A percentile compares a stretch with the other conserved stretches of the same genome.
These are phyloP conservation scores for Cyberlindnera suaveolens DNA, from an alignment of 805 yeast species.

Conservation along the genomic window DNA sequence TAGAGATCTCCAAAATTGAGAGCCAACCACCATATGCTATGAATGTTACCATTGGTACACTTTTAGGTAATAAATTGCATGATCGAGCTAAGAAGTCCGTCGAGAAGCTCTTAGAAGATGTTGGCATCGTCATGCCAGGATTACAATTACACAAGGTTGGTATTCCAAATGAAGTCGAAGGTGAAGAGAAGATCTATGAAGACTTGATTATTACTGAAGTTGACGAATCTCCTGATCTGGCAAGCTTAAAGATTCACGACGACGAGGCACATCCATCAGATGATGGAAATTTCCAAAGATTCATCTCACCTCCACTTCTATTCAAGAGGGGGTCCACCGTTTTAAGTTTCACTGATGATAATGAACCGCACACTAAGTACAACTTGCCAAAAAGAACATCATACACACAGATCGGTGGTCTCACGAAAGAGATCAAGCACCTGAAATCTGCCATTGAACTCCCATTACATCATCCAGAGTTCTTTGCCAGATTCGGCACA, in stretches of 20 bases:
- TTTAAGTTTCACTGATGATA: conserved; percentile 19
- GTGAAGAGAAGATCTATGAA: conserved; percentile 13
- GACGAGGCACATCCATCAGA: conserved; percentile 8
- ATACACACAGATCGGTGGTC: conserved; percentile 72
- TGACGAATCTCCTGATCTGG: conserved; percentile 33
- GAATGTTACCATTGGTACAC: conserved; percentile 29
- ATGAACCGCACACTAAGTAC: conserved; percentile 32
- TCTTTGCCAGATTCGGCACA: conserved; percentile 80
- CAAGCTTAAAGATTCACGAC: conserved; percentile 29
- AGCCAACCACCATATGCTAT: conserved; percentile 45
- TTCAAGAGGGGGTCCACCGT: conserved; percentile 32
- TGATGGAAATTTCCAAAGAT: conserved; percentile 12
- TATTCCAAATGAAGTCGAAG: conserved; percentile 12
- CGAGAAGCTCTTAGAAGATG: conserved; percentile 40
- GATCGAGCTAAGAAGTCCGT: conserved; percentile 27
- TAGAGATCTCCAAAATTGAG: conserved; percentile 38
- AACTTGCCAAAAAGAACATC: conserved; percentile 35
- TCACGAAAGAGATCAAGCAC: conserved; percentile 51
- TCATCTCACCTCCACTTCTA: conserved; percentile 42
- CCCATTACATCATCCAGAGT: conserved; percentile 71
- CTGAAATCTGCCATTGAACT: conserved; percentile 66
- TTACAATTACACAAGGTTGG: conserved; percentile 28
- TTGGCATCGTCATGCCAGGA: conserved; percentile 60
- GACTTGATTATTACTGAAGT: conserved; percentile 20
- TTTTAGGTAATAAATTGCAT: conserved; percentile 16